Percentiles rank a stretch among this genome's conserved stretches.
phyloP scores from a whole-genome alignment of 768 basidiomycete species.

The Trametes cinnabarina region DNA sequence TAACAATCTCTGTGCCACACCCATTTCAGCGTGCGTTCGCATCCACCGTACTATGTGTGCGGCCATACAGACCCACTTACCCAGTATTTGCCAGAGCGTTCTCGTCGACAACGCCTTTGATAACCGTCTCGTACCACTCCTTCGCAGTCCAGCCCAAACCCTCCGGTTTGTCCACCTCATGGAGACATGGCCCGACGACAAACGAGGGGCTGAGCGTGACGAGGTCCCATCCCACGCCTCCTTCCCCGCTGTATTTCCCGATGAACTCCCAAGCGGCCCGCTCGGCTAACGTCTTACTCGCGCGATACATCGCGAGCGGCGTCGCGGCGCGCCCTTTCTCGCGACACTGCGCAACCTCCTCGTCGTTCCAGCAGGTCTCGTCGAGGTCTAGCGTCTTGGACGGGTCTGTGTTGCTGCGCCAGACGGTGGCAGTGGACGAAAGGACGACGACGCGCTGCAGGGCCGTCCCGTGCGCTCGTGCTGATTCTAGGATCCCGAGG shows the following conservation, averaged over 20 bases:
- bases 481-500: constrained; percentile 56
- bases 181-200: constrained; percentile 40
- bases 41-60: too few species aligned
- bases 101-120: constrained; percentile 4
- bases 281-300: constrained; percentile 63
- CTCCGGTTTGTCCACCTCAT: constrained; percentile 35
- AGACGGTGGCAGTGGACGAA: constrained; percentile 52
- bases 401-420: constrained; percentile 25
- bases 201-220: constrained; percentile 36
- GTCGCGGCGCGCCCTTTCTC: constrained; percentile 48
- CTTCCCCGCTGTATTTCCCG: background rate
- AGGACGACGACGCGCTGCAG: constrained; percentile 62
- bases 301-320: constrained; percentile 47
- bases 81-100: constrained; percentile 14
- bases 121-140: constrained; percentile 37
- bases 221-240: constrained; percentile 17
- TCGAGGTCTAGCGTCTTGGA: constrained; percentile 32
- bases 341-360: constrained; percentile 42
- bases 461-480: constrained; percentile 44
- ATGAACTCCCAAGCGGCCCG: constrained; percentile 44
- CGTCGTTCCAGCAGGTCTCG: constrained; percentile 63
- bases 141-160: constrained; percentile 28
- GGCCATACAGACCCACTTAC: constrained; percentile 10
- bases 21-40: background rate
- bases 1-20: background rate